Conservation (phyloP, 768 basidiomycete genomes). For the Rhodosporidiobolus sp. region DNA sequence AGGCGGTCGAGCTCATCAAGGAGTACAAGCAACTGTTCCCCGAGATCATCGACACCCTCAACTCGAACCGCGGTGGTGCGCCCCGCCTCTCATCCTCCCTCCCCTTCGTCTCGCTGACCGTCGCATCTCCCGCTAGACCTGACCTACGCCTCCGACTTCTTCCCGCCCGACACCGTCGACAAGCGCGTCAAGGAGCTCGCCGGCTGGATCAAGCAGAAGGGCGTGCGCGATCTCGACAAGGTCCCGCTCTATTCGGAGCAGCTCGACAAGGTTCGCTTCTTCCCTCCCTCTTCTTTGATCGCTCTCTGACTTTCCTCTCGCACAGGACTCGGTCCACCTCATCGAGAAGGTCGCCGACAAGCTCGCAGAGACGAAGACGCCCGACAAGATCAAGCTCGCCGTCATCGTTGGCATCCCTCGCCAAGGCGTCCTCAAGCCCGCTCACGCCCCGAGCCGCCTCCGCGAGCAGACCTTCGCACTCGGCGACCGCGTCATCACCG, state of each 20-base stretch:
- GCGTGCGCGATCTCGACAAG: constrained; percentile 84
- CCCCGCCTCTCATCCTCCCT: background rate
- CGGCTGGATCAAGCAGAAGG: constrained; percentile 78
- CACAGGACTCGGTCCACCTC: constrained; percentile 69
- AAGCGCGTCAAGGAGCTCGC: constrained; percentile 73
- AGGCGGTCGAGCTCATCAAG: constrained; percentile 70
- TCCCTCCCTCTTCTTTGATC: background rate
- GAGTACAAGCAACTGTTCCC: constrained; percentile 79
- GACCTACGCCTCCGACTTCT: constrained; percentile 61
- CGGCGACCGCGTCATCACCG: constrained; percentile 93
- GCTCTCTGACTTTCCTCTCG: background rate
- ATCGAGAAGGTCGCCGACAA: constrained; percentile 74
- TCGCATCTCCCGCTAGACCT: constrained; percentile 58
- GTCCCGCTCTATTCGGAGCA: constrained; percentile 90
- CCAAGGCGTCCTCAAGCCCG: constrained; percentile 86
- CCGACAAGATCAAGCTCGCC: constrained; percentile 74
- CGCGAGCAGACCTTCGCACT: constrained; percentile 82
- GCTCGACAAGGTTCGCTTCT: constrained; percentile 66
- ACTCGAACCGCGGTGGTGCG: constrained; percentile 47
- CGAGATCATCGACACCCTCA: constrained; percentile 71
- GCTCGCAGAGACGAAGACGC: constrained; percentile 61
- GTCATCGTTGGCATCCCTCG: constrained; percentile 91
- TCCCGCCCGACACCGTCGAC: constrained; percentile 56
- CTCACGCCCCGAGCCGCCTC: constrained; percentile 80
- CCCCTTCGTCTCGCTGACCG: background rate